A percentile compares a stretch with the other conserved stretches of the same genome.
Conservation (phyloP, 2,329 filamentous ascomycete species). For the Magnaporthiopsis incrustans region DNA sequence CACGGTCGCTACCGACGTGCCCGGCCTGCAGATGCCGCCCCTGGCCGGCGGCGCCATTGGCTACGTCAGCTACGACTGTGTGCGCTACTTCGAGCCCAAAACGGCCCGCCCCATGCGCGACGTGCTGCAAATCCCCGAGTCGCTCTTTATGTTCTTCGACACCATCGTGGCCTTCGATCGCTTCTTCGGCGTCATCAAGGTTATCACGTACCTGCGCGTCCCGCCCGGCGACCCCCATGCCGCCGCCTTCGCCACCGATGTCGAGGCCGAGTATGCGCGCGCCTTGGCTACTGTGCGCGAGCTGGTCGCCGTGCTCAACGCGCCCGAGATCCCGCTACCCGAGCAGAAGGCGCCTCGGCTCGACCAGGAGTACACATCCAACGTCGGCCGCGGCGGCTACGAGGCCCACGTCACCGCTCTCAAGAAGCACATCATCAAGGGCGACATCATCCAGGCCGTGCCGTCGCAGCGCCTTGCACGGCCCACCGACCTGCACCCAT, state of each 20-base stretch:
- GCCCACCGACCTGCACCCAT: constrained; percentile 85
- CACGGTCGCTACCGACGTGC: constrained; percentile 68
- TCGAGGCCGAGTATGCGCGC: constrained; percentile 63
- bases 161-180: constrained; percentile 92
- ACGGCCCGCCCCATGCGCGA: constrained; percentile 87
- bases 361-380: constrained; percentile 77
- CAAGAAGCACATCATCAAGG: constrained; percentile 83
- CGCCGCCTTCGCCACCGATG: constrained; percentile 20
- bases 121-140: constrained; percentile 81
- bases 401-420: constrained; percentile 78
- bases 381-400: constrained; percentile 83
- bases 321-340: constrained; percentile 69
- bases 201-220: constrained; percentile 77
- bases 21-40: constrained; percentile 73
- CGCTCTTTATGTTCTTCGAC: constrained; percentile 93
- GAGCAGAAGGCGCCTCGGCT: constrained; percentile 64
- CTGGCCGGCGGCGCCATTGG: constrained; percentile 89
- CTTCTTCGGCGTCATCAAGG: constrained; percentile 86
- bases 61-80: constrained; percentile 96
- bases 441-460: constrained; percentile 96
- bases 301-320: constrained; percentile 64
- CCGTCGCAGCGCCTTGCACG: constrained; percentile 89
- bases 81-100: constrained; percentile 88
- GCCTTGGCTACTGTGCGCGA: constrained; percentile 56
- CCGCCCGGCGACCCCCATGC: constrained; percentile 36